A percentile compares a stretch with the other conserved stretches of the same genome.
These are phyloP conservation scores for Atkinsonella texensis DNA, from an alignment of 2,329 filamentous ascomycete genomes.

Conservation along the genomic window DNA sequence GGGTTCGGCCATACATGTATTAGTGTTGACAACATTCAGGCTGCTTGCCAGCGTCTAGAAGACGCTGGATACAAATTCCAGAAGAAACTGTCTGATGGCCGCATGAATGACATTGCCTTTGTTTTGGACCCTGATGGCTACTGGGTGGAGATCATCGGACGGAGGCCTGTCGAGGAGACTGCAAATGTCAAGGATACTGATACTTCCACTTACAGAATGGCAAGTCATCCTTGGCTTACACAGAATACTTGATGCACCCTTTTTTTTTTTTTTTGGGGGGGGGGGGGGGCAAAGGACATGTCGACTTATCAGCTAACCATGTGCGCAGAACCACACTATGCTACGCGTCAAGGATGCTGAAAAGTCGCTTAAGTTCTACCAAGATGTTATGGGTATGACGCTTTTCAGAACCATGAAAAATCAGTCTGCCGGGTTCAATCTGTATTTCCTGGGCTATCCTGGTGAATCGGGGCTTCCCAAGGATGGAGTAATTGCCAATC, in stretches of 20 bases:
- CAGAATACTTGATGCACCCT: not conserved
- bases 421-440: constrained; percentile 62
- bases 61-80: constrained; percentile 88
- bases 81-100: constrained; percentile 83
- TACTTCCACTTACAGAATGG: constrained; percentile 60
- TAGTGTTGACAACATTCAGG: constrained; percentile 72
- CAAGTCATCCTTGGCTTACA: constrained; percentile 14
- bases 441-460: constrained; percentile 85
- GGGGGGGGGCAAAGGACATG: too few relatives aligned
- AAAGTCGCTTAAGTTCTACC: constrained; percentile 66
- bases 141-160: constrained; percentile 74
- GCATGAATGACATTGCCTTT: constrained; percentile 83
- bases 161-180: constrained; percentile 59
- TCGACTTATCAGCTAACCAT: not conserved
- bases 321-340: constrained; percentile 75
- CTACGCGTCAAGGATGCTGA: constrained; percentile 77
- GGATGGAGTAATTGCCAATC: constrained; percentile 44
- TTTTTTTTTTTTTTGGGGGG: too few relatives aligned
- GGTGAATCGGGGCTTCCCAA: constrained; percentile 40
- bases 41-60: constrained; percentile 78
- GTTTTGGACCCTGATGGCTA: constrained; percentile 79
- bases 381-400: constrained; percentile 82
- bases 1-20: constrained; percentile 83
- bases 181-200: constrained; percentile 64
- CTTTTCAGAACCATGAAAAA: constrained; percentile 64